phyloP scores from a whole-genome alignment of 768 basidiomycete genomes.

The Tulasnella sp. region DNA sequence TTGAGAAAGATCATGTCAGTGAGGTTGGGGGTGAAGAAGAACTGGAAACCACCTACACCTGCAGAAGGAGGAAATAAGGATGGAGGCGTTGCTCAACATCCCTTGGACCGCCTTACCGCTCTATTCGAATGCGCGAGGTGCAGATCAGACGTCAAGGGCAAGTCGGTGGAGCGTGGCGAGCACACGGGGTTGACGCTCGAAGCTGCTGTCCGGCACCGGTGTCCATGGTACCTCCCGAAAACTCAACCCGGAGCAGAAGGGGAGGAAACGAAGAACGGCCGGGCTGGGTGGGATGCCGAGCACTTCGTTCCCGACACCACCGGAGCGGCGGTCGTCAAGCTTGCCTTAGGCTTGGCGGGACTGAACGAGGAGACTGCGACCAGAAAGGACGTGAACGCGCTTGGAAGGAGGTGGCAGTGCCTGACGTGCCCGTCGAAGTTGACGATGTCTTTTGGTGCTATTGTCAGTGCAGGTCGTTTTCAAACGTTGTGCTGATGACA shows the following conservation, averaged over 20 bases:
- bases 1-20: slow-evolving; percentile 7
- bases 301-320: not conserved
- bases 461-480: not conserved
- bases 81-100: not conserved
- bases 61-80: not conserved
- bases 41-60: not conserved
- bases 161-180: not conserved
- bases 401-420: slow-evolving; percentile 2
- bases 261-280: not conserved
- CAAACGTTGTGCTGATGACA: not conserved
- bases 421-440: not conserved
- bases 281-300: not conserved
- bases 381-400: not conserved
- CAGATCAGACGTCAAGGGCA: not conserved
- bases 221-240: slow-evolving; percentile 1
- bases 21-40: slow-evolving; percentile 18
- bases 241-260: not conserved
- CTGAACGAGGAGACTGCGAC: not conserved
- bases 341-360: not conserved
- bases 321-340: not conserved
- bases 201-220: slow-evolving; percentile 14
- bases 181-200: not conserved
- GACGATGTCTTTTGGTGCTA: not conserved
- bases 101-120: slow-evolving; percentile 14
- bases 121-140: slow-evolving; percentile 22